Conservation (phyloP, 2,329 filamentous ascomycete genomes). For the Epichloe typhina region DNA sequence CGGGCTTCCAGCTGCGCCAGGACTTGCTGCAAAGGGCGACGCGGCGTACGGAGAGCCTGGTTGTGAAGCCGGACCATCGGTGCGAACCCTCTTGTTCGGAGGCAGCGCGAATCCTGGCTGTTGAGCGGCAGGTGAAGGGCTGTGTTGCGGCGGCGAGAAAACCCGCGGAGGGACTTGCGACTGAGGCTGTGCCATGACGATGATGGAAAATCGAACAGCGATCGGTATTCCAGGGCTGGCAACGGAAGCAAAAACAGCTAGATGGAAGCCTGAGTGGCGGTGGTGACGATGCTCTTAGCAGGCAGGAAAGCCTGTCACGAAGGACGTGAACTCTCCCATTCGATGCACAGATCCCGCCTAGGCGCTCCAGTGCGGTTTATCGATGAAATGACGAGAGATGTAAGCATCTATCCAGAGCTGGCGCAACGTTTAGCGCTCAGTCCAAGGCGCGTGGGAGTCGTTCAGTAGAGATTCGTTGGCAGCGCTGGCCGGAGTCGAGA, state of each 20-base stretch:
- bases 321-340: constrained; percentile 32
- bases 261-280: neutral
- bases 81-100: constrained; percentile 50
- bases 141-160: constrained; percentile 50
- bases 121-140: constrained; percentile 46
- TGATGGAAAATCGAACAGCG: neutral
- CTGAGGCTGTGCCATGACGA: constrained; percentile 46
- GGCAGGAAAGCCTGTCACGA: constrained; percentile 37
- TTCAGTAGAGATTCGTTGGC: constrained; percentile 11
- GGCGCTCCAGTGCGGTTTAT: neutral
- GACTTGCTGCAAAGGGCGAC: constrained; percentile 37
- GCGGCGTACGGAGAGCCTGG: constrained; percentile 48
- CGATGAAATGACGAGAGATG: neutral
- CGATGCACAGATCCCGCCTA: constrained; percentile 19
- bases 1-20: constrained; percentile 28
- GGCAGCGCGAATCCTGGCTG: constrained; percentile 45
- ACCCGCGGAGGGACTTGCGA: constrained; percentile 35
- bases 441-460: constrained; percentile 10
- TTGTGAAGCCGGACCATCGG: constrained; percentile 54
- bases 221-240: neutral
- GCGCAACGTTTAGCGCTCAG: constrained; percentile 9
- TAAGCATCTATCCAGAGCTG: neutral
- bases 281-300: constrained; percentile 23
- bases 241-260: constrained; percentile 4
- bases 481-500: constrained; percentile 14